Evolutionary conservation across 441 rosid genomes (phyloP).

Genomic region (Raphanus hybrid): DNA sequence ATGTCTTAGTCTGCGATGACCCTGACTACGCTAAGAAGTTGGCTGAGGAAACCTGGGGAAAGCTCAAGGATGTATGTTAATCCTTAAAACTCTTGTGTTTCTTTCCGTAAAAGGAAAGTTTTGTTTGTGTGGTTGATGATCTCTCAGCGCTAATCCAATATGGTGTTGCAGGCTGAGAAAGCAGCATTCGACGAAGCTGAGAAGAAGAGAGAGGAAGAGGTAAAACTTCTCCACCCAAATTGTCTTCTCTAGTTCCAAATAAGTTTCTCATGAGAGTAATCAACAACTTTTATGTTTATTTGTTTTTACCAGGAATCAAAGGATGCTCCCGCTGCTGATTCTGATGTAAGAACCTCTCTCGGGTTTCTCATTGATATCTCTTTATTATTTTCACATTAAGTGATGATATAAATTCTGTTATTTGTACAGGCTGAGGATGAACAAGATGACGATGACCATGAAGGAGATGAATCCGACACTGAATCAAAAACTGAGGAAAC

Average conservation of each 20-base stretch:
- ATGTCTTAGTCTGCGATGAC: slow-evolving; percentile 77
- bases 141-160: background rate
- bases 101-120: background rate
- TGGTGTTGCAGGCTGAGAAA: slow-evolving; percentile 75
- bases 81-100: background rate
- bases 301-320: slow-evolving; percentile 62
- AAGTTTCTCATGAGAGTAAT: background rate
- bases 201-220: slow-evolving; percentile 85
- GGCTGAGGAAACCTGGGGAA: slow-evolving; percentile 95
- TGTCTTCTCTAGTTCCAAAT: background rate
- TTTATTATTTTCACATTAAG: background rate
- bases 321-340: slow-evolving; percentile 63
- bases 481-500: slow-evolving; percentile 48
- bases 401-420: background rate
- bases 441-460: slow-evolving; percentile 55
- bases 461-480: slow-evolving; percentile 50
- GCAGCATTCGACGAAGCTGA: slow-evolving; percentile 92
- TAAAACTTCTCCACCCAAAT: slow-evolving; percentile 26
- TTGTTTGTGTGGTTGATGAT: background rate
- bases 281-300: background rate
- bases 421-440: slow-evolving; percentile 65
- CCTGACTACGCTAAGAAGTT: slow-evolving; percentile 79
- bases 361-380: background rate
- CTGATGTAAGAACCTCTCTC: slow-evolving; percentile 60
- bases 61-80: slow-evolving; percentile 80